phyloP scores from a whole-genome alignment of 176 grass and related monocot genomes.

The Ananas comosus region DNA sequence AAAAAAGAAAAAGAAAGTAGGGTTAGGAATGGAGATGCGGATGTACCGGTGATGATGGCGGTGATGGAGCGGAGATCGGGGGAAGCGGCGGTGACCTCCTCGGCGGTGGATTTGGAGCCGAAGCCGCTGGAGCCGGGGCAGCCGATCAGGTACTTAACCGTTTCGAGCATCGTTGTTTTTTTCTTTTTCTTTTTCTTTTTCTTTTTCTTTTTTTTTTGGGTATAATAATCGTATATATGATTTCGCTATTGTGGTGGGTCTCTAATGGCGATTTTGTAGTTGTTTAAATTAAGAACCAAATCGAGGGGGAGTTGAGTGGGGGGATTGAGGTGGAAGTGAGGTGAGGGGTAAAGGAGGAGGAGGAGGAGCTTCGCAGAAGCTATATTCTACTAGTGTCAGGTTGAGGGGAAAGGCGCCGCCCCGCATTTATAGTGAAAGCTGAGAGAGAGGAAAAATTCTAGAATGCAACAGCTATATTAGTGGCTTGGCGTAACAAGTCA shows the following conservation, averaged over 20 bases:
- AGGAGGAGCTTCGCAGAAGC: background rate
- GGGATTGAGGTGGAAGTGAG: background rate
- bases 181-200: background rate
- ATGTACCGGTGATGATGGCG: slow-evolving; percentile 65
- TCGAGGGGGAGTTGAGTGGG: background rate
- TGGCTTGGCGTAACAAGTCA: too few relatives aligned
- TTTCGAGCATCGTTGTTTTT: slow-evolving; percentile 41
- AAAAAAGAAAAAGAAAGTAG: background rate
- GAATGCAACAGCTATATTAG: too few relatives aligned
- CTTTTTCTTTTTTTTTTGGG: too few relatives aligned
- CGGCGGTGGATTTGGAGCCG: slow-evolving; percentile 73
- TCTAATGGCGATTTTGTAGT: too few relatives aligned
- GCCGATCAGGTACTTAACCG: slow-evolving; percentile 62
- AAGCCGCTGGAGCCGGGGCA: slow-evolving; percentile 58
- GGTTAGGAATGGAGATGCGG: background rate
- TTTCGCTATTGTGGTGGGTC: background rate
- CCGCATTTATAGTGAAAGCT: slow-evolving; percentile 38
- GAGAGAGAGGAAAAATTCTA: too few relatives aligned
- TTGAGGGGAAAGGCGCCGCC: slow-evolving; percentile 18
- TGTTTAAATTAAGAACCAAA: too few relatives aligned
- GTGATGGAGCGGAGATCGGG: slow-evolving; percentile 38
- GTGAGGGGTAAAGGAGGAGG: background rate
- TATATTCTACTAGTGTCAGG: slow-evolving; percentile 1
- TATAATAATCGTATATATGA: background rate
- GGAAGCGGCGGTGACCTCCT: slow-evolving; percentile 38